phyloP scores from a whole-genome alignment of 305 asterid species.

The Salvia sclarea region DNA sequence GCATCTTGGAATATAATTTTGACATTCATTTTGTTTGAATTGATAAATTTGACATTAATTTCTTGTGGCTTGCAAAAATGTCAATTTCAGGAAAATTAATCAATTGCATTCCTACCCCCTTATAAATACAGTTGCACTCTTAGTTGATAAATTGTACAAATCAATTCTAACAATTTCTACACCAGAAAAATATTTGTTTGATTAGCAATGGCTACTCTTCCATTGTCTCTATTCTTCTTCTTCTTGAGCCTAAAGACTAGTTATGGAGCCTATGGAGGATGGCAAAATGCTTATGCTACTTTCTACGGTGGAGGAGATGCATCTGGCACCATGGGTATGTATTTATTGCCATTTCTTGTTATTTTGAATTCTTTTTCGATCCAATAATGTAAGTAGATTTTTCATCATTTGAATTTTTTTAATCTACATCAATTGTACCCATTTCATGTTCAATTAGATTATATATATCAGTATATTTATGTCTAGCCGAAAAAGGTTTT shows the following conservation, averaged over 20 bases:
- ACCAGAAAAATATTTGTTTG: too few relatives aligned
- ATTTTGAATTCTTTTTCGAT: too few relatives aligned
- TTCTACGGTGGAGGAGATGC: conserved; percentile 89
- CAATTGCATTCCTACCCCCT: conserved; percentile 17
- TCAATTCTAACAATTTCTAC: background rate
- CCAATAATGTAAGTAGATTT: too few relatives aligned
- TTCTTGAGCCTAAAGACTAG: conserved; percentile 18
- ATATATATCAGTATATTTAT: too few relatives aligned
- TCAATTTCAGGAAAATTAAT: conserved; percentile 44
- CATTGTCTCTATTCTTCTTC: conserved; percentile 15
- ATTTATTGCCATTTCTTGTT: too few relatives aligned
- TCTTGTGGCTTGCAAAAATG: conserved; percentile 31
- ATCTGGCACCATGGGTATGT: conserved; percentile 82
- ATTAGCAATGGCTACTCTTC: background rate
- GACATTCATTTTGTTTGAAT: too few relatives aligned
- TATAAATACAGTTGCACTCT: background rate
- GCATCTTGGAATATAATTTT: conserved; percentile 38
- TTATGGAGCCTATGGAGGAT: conserved; percentile 60
- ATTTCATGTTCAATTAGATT: too few relatives aligned
- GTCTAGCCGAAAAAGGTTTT: too few relatives aligned
- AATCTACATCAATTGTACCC: too few relatives aligned
- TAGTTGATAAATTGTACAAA: background rate
- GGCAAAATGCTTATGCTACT: conserved; percentile 74
- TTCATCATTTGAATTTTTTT: too few relatives aligned
- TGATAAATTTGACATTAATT: conserved; percentile 15